Evolutionary conservation across 257 asterid genomes (phyloP).

Genomic region (Salvia splendens): DNA sequence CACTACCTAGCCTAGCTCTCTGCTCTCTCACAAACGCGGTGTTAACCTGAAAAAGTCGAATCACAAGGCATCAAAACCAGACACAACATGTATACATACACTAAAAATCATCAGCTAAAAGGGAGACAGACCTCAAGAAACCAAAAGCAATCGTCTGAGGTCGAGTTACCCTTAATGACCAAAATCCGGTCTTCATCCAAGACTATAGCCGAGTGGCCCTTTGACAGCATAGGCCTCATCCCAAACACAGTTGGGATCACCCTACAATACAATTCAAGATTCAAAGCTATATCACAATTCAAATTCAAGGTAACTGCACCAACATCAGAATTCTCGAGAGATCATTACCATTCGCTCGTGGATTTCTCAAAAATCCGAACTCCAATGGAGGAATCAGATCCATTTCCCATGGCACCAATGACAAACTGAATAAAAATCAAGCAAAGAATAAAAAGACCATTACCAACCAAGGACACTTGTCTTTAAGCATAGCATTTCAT

Average conservation of each 20-base stretch:
- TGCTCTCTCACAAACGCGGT: conserved; percentile 79
- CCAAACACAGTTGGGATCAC: conserved; percentile 71
- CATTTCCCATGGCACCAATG: conserved; percentile 55
- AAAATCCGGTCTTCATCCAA: conserved; percentile 71
- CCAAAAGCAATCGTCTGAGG: conserved; percentile 75
- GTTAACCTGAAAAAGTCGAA: conserved; percentile 51
- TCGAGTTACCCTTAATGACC: conserved; percentile 57
- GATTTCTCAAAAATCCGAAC: conserved; percentile 61
- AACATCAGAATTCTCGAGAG: background rate
- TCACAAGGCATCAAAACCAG: background rate
- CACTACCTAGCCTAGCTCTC: conserved; percentile 52
- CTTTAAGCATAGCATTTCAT: conserved; percentile 33
- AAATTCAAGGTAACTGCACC: conserved; percentile 4
- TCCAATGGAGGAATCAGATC: conserved; percentile 35
- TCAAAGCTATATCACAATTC: conserved; percentile 1
- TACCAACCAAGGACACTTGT: conserved; percentile 17
- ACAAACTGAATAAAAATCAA: conserved; percentile 54
- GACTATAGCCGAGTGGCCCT: conserved; percentile 62
- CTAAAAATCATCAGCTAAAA: background rate
- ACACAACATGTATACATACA: background rate
- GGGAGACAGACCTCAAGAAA: conserved; percentile 79
- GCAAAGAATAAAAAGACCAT: background rate
- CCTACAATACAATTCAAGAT: conserved; percentile 45
- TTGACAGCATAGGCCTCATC: conserved; percentile 56
- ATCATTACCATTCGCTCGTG: conserved; percentile 54